Base-by-base conservation (phyloP, 2,329 filamentous ascomycete species). In the Xylaria digitata region DNA sequence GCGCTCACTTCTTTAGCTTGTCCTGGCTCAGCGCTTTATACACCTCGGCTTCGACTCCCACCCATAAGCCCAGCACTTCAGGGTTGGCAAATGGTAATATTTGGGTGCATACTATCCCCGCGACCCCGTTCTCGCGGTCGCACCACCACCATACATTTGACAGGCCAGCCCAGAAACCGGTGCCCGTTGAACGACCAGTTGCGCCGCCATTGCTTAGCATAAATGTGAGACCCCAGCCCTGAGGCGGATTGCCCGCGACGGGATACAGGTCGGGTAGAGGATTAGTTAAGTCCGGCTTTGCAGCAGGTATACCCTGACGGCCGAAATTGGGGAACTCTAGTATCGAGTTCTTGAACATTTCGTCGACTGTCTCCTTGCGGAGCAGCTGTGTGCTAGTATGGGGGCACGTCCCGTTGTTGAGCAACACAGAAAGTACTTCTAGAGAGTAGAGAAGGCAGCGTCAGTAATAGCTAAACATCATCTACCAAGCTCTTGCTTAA, bases 291-390 rank as follows among this genome's bases (percentile, higher is more conserved):
- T 83, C 78, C 0, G 82, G 82, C 67, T 86, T 87, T 0, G 84
- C 78, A 1, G 81, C 80, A 0, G 82, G 75, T 1, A 86, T 79
- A 2, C 73, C 72, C 65, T 81, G 78, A 0, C 84, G 80, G 1
- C 81, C 81, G 63, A 86, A 87, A 67, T 89, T 73, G 0, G 87
- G 86, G 54, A 85, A 82, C 0, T 83, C 66, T 0, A 85, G 82
- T 57, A 90, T 84, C 69, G 89, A 88, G 74, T 92, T 91, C 63
- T 80, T 80, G 75, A 89, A 91, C 86, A 92, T 90, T 37, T 85
- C 77, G 13, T 89, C 82, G 0, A 92, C 85, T 0, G 88, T 90
- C 34, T 83, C 79, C 17, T 83, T 80, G 21, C 81, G 79, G 6
- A 92, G 80, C 37, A 92, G 83, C 58, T 81, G 80, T 0, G 76